Evolutionary conservation across 805 yeast genomes (phyloP).

Genomic region (Metahyphopichia silvanorum): DNA sequence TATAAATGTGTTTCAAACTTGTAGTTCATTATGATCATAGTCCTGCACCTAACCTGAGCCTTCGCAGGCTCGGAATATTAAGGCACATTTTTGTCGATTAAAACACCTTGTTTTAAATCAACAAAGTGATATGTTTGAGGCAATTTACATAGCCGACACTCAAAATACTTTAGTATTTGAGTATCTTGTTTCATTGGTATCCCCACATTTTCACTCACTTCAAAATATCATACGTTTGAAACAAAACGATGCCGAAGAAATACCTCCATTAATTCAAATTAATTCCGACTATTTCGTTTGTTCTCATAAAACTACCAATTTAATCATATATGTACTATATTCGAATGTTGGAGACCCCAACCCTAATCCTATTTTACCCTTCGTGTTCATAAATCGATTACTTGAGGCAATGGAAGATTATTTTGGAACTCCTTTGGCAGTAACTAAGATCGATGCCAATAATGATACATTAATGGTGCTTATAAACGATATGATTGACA

Average conservation of each 20-base stretch:
- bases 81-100: no score
- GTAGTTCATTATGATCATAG: no score
- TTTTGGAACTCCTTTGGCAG: conserved; percentile 53
- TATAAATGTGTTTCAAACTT: neutral
- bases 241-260: neutral
- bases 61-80: no score
- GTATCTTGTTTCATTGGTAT: conserved; percentile 25
- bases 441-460: conserved; percentile 61
- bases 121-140: conserved; percentile 40
- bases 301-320: conserved; percentile 16
- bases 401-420: conserved; percentile 54
- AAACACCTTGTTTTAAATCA: no score
- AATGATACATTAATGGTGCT: conserved; percentile 68
- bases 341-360: conserved; percentile 6
- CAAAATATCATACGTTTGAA: conserved; percentile 9
- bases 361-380: conserved; percentile 52
- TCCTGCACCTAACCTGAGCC: no score
- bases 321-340: conserved; percentile 28
- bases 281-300: conserved; percentile 27
- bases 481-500: conserved; percentile 75
- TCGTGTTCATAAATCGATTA: conserved; percentile 48
- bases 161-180: conserved; percentile 33
- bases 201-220: conserved; percentile 31
- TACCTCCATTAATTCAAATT: conserved; percentile 22
- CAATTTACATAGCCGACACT: conserved; percentile 39